Conservation (phyloP, 768 basidiomycete genomes). For the Collybia mongolica region DNA sequence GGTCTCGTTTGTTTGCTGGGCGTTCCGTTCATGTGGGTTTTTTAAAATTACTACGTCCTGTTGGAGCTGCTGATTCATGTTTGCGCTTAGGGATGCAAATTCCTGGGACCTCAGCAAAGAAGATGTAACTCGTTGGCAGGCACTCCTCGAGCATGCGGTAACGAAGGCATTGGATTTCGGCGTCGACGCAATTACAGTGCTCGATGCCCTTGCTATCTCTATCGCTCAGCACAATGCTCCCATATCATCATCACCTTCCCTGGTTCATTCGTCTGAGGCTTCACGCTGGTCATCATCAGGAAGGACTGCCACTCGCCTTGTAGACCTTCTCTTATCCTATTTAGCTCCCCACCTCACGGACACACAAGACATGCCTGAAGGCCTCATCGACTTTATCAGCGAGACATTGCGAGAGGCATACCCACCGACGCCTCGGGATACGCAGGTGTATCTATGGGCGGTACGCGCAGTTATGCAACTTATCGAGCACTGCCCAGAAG, state of each 20-base stretch:
- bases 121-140: conserved; percentile 61
- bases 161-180: conserved; percentile 63
- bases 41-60: conserved; percentile 4
- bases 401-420: conserved; percentile 61
- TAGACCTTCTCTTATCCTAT: conserved; percentile 59
- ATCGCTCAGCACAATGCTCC: conserved; percentile 23
- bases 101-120: conserved; percentile 54
- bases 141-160: conserved; percentile 48
- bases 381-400: conserved; percentile 58
- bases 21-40: conserved; percentile 56
- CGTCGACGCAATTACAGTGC: conserved; percentile 46
- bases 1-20: conserved; percentile 51
- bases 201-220: conserved; percentile 54
- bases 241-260: neutral
- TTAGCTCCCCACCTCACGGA: conserved; percentile 41
- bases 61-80: conserved; percentile 4
- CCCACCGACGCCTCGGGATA: conserved; percentile 58
- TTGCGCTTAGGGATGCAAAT: conserved; percentile 30
- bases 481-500: conserved; percentile 55
- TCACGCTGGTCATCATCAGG: conserved; percentile 34
- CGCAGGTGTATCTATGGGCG: conserved; percentile 60
- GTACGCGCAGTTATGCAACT: conserved; percentile 51
- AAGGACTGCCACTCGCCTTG: conserved; percentile 43
- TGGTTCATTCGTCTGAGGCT: conserved; percentile 25
- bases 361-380: conserved; percentile 49